These are phyloP conservation scores for Clavispora vitiphila DNA, from an alignment of 805 yeast species.

Conservation along the genomic window DNA sequence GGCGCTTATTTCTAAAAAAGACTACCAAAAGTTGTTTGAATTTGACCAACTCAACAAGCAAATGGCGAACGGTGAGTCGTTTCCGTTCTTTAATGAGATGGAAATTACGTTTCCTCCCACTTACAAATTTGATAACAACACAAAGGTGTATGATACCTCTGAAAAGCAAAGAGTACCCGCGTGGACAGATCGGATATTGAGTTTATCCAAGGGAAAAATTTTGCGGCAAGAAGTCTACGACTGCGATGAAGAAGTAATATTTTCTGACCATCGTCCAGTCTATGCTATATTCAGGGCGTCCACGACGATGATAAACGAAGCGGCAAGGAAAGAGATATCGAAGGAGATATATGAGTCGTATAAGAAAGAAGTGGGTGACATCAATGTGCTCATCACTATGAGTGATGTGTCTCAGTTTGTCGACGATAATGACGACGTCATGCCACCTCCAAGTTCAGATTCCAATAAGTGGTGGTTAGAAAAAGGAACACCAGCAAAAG, in stretches of 20 bases:
- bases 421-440: conserved; percentile 31
- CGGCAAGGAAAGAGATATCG: conserved; percentile 48
- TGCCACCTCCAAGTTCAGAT: conserved; percentile 91
- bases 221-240: conserved; percentile 59
- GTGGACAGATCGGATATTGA: conserved; percentile 91
- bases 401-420: conserved; percentile 21
- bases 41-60: conserved; percentile 77
- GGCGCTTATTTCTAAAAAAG: conserved; percentile 38
- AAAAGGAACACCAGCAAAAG: conserved; percentile 69
- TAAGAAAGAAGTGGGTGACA: conserved; percentile 43
- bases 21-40: conserved; percentile 52
- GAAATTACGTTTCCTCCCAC: conserved; percentile 84
- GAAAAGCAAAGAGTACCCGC: conserved; percentile 94
- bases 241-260: conserved; percentile 49
- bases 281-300: conserved; percentile 62
- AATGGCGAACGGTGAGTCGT: conserved; percentile 66
- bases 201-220: conserved; percentile 49
- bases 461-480: conserved; percentile 88
- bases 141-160: conserved; percentile 75
- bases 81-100: conserved; percentile 79
- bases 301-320: conserved; percentile 64
- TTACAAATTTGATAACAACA: conserved; percentile 88
- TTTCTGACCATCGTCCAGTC: conserved; percentile 92
- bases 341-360: conserved; percentile 54
- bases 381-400: conserved; percentile 30